A percentile compares a stretch with the other conserved stretches of the same genome.
Evolutionary conservation across 2,329 filamentous ascomycete genomes (phyloP).

Genomic region (Phyllosticta ampelicida): DNA sequence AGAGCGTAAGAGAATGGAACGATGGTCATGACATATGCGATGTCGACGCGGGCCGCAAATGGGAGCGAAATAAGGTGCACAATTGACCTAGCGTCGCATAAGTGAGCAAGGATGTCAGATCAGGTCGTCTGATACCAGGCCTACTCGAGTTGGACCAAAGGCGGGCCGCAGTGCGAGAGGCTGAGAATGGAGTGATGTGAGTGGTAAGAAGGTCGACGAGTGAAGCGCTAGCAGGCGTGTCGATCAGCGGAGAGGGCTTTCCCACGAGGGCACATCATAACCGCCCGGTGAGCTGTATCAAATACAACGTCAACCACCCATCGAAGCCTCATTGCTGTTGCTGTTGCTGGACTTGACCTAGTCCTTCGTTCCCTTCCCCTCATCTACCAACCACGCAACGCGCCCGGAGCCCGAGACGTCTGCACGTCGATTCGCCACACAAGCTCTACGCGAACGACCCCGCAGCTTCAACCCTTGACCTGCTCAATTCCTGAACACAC

Average conservation of each 20-base stretch:
- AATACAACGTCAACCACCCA: conserved; percentile 10
- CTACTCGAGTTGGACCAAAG: neutral
- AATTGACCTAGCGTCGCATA: conserved; percentile 6
- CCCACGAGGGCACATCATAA: conserved; percentile 6
- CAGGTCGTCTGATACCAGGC: neutral
- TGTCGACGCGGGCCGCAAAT: neutral
- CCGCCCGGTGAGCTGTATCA: conserved; percentile 1
- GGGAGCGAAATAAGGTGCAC: neutral
- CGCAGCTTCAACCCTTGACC: conserved; percentile 7
- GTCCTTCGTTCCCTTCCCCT: neutral
- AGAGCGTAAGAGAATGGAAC: conserved; percentile 3
- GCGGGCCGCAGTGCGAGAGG: neutral
- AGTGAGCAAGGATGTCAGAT: conserved; percentile 4
- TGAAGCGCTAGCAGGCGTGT: neutral
- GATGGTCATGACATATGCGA: neutral
- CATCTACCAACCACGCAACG: conserved; percentile 3
- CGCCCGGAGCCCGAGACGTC: neutral
- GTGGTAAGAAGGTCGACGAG: neutral
- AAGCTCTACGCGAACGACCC: neutral
- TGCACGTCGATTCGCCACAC: conserved; percentile 2
- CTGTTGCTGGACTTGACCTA: neutral
- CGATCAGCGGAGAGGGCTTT: neutral
- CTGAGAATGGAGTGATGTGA: neutral
- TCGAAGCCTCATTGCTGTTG: neutral
- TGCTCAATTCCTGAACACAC: neutral